These are phyloP conservation scores for Astrothelium macrocarpum DNA, from an alignment of 495 filamentous ascomycete genomes.

Conservation along the genomic window DNA sequence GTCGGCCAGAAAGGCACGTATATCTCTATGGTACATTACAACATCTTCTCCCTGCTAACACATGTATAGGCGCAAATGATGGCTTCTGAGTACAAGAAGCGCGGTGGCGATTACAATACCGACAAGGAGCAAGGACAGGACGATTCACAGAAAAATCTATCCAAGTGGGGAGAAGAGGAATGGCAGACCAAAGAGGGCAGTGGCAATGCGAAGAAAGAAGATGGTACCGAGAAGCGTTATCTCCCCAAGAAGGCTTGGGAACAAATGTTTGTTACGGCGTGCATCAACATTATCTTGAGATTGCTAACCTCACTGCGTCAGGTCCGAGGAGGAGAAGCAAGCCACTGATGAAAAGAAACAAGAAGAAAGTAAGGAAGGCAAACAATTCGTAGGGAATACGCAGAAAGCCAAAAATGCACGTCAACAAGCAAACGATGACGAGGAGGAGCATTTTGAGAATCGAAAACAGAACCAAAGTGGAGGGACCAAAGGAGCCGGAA, in stretches of 20 bases:
- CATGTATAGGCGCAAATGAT: slow-evolving; percentile 39
- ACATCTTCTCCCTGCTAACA: too few relatives aligned
- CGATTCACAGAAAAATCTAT: slow-evolving; percentile 35
- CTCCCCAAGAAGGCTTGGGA: slow-evolving; percentile 44
- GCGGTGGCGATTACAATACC: slow-evolving; percentile 41
- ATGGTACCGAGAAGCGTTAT: slow-evolving; percentile 40
- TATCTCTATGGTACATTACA: too few relatives aligned
- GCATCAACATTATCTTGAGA: background rate
- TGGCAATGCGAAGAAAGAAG: slow-evolving; percentile 35
- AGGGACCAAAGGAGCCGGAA: slow-evolving; percentile 2
- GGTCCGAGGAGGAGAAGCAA: slow-evolving; percentile 36
- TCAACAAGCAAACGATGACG: slow-evolving; percentile 26
- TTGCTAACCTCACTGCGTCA: background rate
- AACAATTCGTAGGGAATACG: slow-evolving; percentile 40
- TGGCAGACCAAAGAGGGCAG: slow-evolving; percentile 45
- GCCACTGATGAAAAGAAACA: slow-evolving; percentile 39
- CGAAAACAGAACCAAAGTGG: slow-evolving; percentile 16
- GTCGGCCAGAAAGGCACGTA: slow-evolving; percentile 42
- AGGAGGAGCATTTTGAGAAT: slow-evolving; percentile 21
- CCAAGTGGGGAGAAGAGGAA: slow-evolving; percentile 39
- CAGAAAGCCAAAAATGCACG: slow-evolving; percentile 31
- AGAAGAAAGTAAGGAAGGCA: slow-evolving; percentile 35
- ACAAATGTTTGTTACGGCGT: slow-evolving; percentile 23
- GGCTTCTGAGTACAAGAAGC: slow-evolving; percentile 43
- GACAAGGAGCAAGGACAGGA: slow-evolving; percentile 35